phyloP scores from a whole-genome alignment of 148 eudicot genomes.

The Gaultheria prostrata region DNA sequence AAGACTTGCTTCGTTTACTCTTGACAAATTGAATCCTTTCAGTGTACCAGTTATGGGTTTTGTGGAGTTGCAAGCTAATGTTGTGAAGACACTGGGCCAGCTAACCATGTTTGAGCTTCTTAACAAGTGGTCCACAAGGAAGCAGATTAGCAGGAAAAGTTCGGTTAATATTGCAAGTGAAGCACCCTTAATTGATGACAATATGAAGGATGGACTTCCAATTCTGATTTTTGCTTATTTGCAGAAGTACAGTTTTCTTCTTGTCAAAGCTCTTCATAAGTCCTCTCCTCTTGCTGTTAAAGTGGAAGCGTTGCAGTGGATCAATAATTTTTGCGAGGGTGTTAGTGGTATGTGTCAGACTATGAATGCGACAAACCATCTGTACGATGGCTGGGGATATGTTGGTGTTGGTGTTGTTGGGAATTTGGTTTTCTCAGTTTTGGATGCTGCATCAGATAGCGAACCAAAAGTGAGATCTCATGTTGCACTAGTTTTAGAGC shows the following conservation, averaged over 20 bases:
- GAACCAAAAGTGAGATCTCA: constrained; percentile 80
- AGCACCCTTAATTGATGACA: constrained; percentile 22
- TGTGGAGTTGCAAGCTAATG: constrained; percentile 62
- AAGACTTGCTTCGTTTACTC: constrained; percentile 42
- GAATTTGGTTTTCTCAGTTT: constrained; percentile 55
- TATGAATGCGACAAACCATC: constrained; percentile 30
- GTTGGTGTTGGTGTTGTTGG: constrained; percentile 42
- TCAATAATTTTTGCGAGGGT: constrained; percentile 54
- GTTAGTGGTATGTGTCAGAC: constrained; percentile 44
- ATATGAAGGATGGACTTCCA: constrained; percentile 26
- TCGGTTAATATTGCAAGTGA: constrained; percentile 28
- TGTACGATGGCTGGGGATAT: constrained; percentile 48
- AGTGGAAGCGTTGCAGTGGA: constrained; percentile 75
- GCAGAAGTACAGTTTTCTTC: constrained; percentile 53
- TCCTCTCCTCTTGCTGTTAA: constrained; percentile 73
- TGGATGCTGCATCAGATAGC: constrained; percentile 80
- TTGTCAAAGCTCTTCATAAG: constrained; percentile 56
- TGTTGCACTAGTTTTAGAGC: constrained; percentile 58
- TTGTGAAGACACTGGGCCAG: constrained; percentile 55
- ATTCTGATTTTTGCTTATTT: constrained; percentile 40
- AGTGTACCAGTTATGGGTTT: constrained; percentile 32
- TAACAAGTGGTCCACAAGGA: constrained; percentile 49
- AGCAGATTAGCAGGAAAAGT: constrained; percentile 22
- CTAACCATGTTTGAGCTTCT: constrained; percentile 59
- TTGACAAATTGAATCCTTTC: constrained; percentile 55